A percentile compares a stretch with the other conserved stretches of the same genome.
Conservation (phyloP, 2,329 filamentous ascomycete genomes). For the Chrysoporthe cubensis region DNA sequence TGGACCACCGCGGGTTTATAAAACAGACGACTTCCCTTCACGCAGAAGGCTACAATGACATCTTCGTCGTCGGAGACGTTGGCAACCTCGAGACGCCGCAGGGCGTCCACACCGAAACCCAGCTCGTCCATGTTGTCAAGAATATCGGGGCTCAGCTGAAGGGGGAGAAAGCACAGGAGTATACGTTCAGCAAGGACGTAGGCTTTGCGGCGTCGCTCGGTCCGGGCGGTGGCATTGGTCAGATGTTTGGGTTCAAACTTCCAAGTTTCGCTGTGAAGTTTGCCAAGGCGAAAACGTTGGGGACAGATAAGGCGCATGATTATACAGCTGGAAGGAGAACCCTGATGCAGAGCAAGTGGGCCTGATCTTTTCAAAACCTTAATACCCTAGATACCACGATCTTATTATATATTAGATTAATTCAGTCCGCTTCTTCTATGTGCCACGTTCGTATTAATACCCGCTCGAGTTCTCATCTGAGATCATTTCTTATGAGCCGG, state of each 20-base stretch:
- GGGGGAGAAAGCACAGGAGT: slow-evolving; percentile 23
- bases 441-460: too few species aligned
- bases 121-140: slow-evolving; percentile 33
- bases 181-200: slow-evolving; percentile 29
- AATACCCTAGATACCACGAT: not conserved
- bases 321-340: slow-evolving; percentile 30
- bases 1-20: slow-evolving; percentile 35
- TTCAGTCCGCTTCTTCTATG: too few species aligned
- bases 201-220: slow-evolving; percentile 34
- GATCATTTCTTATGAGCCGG: too few species aligned
- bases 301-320: slow-evolving; percentile 31
- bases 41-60: slow-evolving; percentile 35
- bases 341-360: slow-evolving; percentile 28
- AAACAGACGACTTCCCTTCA: slow-evolving; percentile 33
- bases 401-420: not conserved
- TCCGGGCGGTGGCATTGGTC: slow-evolving; percentile 34
- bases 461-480: too few species aligned
- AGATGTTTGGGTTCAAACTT: slow-evolving; percentile 33
- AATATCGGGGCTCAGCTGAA: slow-evolving; percentile 33
- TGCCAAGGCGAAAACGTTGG: slow-evolving; percentile 33
- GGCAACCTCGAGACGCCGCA: slow-evolving; percentile 34
- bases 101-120: slow-evolving; percentile 32
- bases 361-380: not conserved
- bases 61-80: slow-evolving; percentile 38
- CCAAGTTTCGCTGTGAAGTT: slow-evolving; percentile 32